These are phyloP conservation scores for Wakefieldia striispora DNA, from an alignment of 768 basidiomycete species.

Conservation along the genomic window DNA sequence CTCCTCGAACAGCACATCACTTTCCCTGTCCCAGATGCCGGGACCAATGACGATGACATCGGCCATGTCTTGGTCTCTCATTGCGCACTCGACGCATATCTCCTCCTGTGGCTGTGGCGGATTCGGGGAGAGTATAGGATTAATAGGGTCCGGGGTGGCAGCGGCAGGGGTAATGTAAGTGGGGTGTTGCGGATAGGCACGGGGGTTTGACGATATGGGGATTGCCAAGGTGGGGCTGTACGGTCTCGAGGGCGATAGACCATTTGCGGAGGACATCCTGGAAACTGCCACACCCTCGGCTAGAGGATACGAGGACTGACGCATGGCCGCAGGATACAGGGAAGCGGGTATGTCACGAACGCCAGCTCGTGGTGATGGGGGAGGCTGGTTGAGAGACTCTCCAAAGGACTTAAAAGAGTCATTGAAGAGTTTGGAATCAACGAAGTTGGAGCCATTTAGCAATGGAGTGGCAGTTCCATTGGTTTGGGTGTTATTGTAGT, in stretches of 20 bases:
- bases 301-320: slow-evolving; percentile 45
- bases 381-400: slow-evolving; percentile 23
- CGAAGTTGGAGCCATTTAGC: slow-evolving; percentile 24
- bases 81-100: slow-evolving; percentile 94
- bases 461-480: slow-evolving; percentile 20
- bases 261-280: slow-evolving; percentile 47
- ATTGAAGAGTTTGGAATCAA: slow-evolving; percentile 28
- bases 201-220: slow-evolving; percentile 63
- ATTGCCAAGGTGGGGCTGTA: slow-evolving; percentile 42
- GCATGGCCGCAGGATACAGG: slow-evolving; percentile 41
- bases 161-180: slow-evolving; percentile 62
- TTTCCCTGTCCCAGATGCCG: slow-evolving; percentile 89
- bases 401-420: slow-evolving; percentile 34
- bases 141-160: slow-evolving; percentile 53
- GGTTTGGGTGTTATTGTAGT: slow-evolving; percentile 24
- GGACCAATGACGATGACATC: slow-evolving; percentile 87
- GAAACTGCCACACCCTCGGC: slow-evolving; percentile 34
- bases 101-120: slow-evolving; percentile 65
- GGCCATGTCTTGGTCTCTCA: slow-evolving; percentile 98
- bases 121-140: slow-evolving; percentile 58
- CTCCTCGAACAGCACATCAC: slow-evolving; percentile 80
- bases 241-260: slow-evolving; percentile 55
- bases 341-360: slow-evolving; percentile 30
- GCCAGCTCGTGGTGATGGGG: slow-evolving; percentile 20
- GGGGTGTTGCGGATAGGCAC: slow-evolving; percentile 73